These are phyloP conservation scores for Fusarium sublunatum DNA, from an alignment of 2,329 filamentous ascomycete genomes.

Conservation along the genomic window DNA sequence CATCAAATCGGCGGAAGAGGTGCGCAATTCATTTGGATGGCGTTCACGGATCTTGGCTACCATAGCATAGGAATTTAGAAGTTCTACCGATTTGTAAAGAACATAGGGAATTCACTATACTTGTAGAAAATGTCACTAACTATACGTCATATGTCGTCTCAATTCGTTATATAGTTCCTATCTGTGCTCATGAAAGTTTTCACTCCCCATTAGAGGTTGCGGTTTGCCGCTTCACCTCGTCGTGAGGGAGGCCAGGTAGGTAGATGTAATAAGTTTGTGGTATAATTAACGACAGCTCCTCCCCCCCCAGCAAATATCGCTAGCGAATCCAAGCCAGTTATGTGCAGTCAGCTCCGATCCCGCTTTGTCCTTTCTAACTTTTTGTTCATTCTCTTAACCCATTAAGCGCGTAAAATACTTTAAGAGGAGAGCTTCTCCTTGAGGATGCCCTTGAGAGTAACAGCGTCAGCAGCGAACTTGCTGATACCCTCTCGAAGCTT, in stretches of 20 bases:
- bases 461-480: conserved; percentile 97
- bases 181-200: conserved; percentile 15
- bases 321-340: conserved; percentile 17
- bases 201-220: conserved; percentile 1
- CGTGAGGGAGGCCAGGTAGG: conserved; percentile 2
- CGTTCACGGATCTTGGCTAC: conserved; percentile 23
- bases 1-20: background rate
- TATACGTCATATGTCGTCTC: conserved; percentile 27
- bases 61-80: conserved; percentile 7
- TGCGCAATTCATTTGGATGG: conserved; percentile 18
- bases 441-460: conserved; percentile 92
- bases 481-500: conserved; percentile 99
- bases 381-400: conserved; percentile 28
- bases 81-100: conserved; percentile 1
- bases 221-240: conserved; percentile 11
- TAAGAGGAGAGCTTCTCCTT: conserved; percentile 80
- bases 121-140: background rate
- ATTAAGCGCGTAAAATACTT: conserved; percentile 31
- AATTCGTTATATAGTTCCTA: conserved; percentile 28
- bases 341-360: conserved; percentile 10
- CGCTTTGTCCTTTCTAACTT: conserved; percentile 30
- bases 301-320: conserved; percentile 14
- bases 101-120: background rate
- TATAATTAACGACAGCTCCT: conserved; percentile 34
- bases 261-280: conserved; percentile 32